Conservation (phyloP, 495 filamentous ascomycete genomes). For the Pyrenula aspistea region DNA sequence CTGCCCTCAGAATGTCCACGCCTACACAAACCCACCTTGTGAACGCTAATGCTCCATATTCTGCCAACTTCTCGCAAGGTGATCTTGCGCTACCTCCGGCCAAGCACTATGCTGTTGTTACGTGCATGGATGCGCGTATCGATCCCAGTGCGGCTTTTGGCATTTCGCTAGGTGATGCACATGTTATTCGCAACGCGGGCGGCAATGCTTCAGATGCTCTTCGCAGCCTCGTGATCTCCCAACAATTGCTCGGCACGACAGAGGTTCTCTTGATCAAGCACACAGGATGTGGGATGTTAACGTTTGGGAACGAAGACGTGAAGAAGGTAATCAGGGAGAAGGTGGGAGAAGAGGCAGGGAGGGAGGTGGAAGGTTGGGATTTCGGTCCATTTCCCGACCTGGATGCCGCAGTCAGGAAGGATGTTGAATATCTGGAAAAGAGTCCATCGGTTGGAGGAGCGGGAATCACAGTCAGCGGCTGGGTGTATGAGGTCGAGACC, state of each 20-base stretch:
- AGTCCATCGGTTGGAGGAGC: conserved; percentile 42
- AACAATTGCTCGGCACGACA: conserved; percentile 70
- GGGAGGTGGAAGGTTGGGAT: conserved; percentile 29
- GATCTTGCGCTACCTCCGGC: conserved; percentile 59
- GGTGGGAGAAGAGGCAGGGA: conserved; percentile 31
- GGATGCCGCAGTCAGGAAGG: conserved; percentile 49
- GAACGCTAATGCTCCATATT: conserved; percentile 48
- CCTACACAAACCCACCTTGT: conserved; percentile 42
- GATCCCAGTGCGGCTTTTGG: conserved; percentile 59
- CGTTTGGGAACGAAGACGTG: conserved; percentile 57
- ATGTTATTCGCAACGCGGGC: conserved; percentile 73
- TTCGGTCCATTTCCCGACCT: conserved; percentile 58
- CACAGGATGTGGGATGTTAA: conserved; percentile 71
- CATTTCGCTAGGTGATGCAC: conserved; percentile 65
- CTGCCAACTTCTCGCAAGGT: conserved; percentile 48
- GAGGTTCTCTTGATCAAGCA: conserved; percentile 74
- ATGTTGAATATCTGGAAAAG: conserved; percentile 50
- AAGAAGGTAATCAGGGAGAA: conserved; percentile 44
- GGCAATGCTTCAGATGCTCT: conserved; percentile 55
- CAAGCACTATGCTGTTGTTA: conserved; percentile 55
- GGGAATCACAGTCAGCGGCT: conserved; percentile 51
- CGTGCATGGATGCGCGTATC: conserved; percentile 81
- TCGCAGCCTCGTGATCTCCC: conserved; percentile 63
- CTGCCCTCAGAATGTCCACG: conserved; percentile 16
- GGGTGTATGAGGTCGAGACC: conserved; percentile 71